Evolutionary conservation across 129 eudicot species (phyloP).

Genomic region (Logfia minima): DNA sequence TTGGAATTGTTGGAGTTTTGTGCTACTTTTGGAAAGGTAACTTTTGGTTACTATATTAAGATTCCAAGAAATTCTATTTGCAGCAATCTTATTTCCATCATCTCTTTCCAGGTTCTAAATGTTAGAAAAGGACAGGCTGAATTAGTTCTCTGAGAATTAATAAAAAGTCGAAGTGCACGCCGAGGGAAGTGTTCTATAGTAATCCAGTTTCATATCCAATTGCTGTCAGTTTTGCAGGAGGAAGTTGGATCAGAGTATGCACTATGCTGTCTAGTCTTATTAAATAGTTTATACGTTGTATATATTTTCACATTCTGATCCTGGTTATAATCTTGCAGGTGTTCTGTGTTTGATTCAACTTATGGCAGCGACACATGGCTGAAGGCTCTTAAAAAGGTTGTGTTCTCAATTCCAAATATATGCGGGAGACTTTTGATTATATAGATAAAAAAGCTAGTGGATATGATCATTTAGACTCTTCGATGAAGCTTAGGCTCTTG

Average conservation of each 20-base stretch:
- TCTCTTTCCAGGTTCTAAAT: slow-evolving; percentile 40
- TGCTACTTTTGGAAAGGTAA: slow-evolving; percentile 75
- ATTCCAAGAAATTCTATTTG: background rate
- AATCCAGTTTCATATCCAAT: slow-evolving; percentile 55
- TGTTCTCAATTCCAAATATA: slow-evolving; percentile 34
- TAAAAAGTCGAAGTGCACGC: slow-evolving; percentile 43
- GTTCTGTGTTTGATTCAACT: slow-evolving; percentile 33
- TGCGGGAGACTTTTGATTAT: slow-evolving; percentile 32
- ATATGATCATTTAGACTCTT: slow-evolving; percentile 47
- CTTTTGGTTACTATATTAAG: background rate
- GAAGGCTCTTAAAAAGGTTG: slow-evolving; percentile 44
- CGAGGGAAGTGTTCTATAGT: slow-evolving; percentile 48
- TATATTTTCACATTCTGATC: background rate
- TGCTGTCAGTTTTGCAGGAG: slow-evolving; percentile 48
- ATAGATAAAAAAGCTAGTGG: slow-evolving; percentile 40
- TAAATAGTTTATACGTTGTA: background rate
- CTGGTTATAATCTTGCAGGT: slow-evolving; percentile 32
- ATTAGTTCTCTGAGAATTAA: slow-evolving; percentile 55
- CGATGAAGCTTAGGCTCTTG: slow-evolving; percentile 67
- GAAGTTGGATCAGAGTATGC: slow-evolving; percentile 48
- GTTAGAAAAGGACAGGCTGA: slow-evolving; percentile 59
- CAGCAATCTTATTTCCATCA: background rate
- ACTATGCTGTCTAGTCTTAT: background rate
- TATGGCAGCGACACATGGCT: slow-evolving; percentile 48
- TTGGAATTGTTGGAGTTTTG: slow-evolving; percentile 81